Percentiles rank a stretch among this genome's conserved stretches.
Conservation (phyloP, 768 basidiomycete genomes). For the Lactarius trivialis region DNA sequence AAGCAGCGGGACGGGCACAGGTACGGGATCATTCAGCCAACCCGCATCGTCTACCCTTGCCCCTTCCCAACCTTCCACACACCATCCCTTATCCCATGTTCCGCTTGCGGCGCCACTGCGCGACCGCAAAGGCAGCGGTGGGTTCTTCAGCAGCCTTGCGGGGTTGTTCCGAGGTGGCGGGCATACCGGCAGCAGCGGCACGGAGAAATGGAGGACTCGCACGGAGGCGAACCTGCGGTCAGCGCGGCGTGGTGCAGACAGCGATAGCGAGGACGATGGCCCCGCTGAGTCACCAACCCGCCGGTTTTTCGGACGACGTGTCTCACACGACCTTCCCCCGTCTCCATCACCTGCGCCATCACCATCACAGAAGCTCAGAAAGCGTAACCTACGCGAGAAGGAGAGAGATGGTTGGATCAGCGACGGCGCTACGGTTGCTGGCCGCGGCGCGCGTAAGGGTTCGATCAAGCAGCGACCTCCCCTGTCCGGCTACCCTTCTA, state of each 20-base stretch:
- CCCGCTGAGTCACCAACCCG: slow-evolving; percentile 2
- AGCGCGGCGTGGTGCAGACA: slow-evolving; percentile 25
- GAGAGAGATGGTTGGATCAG: slow-evolving; percentile 23
- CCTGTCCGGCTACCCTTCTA: background rate
- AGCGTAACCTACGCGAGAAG: background rate
- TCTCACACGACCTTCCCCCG: slow-evolving; percentile 7
- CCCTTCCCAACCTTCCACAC: background rate
- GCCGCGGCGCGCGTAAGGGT: slow-evolving; percentile 15
- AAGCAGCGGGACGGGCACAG: slow-evolving; percentile 20
- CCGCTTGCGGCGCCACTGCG: background rate
- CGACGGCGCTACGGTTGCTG: slow-evolving; percentile 17
- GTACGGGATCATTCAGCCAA: slow-evolving; percentile 21
- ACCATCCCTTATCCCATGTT: background rate
- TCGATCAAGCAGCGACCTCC: background rate
- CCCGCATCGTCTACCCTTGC: slow-evolving; percentile 1
- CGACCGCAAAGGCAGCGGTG: slow-evolving; percentile 15
- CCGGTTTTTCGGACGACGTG: slow-evolving; percentile 13
- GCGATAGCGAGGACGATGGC: slow-evolving; percentile 27
- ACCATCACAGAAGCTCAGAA: slow-evolving; percentile 8
- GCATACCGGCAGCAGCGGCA: background rate
- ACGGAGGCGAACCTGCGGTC: slow-evolving; percentile 32
- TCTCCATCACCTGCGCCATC: background rate
- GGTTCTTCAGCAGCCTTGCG: slow-evolving; percentile 21
- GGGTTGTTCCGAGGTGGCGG: slow-evolving; percentile 17
- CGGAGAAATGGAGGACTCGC: slow-evolving; percentile 32